A percentile compares a stretch with the other conserved stretches of the same genome.
These are phyloP conservation scores for Candida nonsorbophila DNA, from an alignment of 805 yeast species.

Conservation along the genomic window DNA sequence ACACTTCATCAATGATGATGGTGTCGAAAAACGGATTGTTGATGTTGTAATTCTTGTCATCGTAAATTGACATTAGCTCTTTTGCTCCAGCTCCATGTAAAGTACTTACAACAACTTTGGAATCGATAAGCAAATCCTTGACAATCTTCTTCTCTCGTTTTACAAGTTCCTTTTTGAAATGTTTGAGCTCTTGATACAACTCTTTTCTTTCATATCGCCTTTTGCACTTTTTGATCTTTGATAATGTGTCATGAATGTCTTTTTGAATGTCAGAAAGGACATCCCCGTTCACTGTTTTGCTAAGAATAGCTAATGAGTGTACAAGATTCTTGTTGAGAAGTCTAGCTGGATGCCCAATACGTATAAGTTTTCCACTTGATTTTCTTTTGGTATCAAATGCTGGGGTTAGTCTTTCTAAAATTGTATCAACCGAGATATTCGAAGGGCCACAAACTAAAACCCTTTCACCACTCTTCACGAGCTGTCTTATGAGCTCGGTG, in stretches of 20 bases:
- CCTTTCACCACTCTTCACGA: conserved; percentile 43
- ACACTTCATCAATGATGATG: conserved; percentile 88
- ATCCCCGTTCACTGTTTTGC: conserved; percentile 42
- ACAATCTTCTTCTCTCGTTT: conserved; percentile 61
- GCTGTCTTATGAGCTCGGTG: conserved; percentile 74
- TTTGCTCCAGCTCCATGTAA: conserved; percentile 83
- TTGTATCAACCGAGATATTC: conserved; percentile 87
- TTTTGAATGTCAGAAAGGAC: conserved; percentile 61
- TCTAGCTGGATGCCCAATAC: conserved; percentile 94
- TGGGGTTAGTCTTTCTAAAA: conserved; percentile 64
- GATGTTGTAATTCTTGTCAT: conserved; percentile 13
- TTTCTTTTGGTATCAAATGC: conserved; percentile 12
- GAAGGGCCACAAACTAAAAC: conserved; percentile 93
- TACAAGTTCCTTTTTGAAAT: conserved; percentile 64
- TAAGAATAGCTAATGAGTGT: conserved; percentile 73
- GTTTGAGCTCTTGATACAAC: conserved; percentile 65
- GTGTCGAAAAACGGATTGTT: conserved; percentile 58
- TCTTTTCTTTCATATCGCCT: conserved; percentile 59
- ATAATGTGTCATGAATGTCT: conserved; percentile 63
- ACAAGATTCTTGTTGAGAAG: conserved; percentile 53
- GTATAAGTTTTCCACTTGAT: conserved; percentile 39
- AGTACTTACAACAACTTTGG: conserved; percentile 75
- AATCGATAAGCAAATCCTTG: conserved; percentile 48
- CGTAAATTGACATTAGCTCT: conserved; percentile 54
- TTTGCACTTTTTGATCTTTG: conserved; percentile 55